Evolutionary conservation across 768 basidiomycete species (phyloP), one percentile per base, ranked within the genome.

Genomic region (Tremella yokohamensis): DNA sequence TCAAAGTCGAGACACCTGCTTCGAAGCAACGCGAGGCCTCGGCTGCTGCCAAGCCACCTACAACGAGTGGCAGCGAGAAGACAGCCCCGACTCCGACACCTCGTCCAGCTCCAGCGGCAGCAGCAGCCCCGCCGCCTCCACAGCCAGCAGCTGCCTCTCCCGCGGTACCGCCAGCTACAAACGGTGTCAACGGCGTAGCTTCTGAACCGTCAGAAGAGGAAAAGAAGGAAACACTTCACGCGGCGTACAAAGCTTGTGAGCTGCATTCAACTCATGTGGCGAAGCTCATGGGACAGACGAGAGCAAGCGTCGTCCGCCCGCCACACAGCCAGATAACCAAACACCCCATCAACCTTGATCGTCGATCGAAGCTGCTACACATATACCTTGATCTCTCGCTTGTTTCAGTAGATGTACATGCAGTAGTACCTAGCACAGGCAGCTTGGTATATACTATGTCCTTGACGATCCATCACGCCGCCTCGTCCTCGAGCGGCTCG

Each of bases 1-100:
- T 74, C 54, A 70, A 73, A 56, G 69, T 76, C 24, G 72, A 76
- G 15, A 76, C 74, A 9, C 61, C 71, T 9, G 65, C 72, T 3
- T 73, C 70, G 6, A 76, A 73, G 51, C 66, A 65, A 49, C 63
- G 74, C 6, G 72, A 76, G 40, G 69, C 65, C 0, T 58, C 39
- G 16, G 37, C 29, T 29, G 29, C 18, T 34, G 25, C 45, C 18
- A 39, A 18, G 13, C 29, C 45, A 38, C 18, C 19, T 16, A 40
- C 34, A 4, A 9, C 29, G 49, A 25, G n/a, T 40, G 25, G 13
- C 11, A n/a, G n/a, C 8, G 13, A n/a, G 16, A 34, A 56, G 16
- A 37, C 49, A 1, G 13, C 29, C 49, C 55, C 26, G 15, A 20
- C 37, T 50, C 24, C 56, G 47, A 6, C 24, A 54, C 24, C 38